Base-by-base conservation (phyloP, 257 asterid species). In the Petunia axillaris region DNA sequence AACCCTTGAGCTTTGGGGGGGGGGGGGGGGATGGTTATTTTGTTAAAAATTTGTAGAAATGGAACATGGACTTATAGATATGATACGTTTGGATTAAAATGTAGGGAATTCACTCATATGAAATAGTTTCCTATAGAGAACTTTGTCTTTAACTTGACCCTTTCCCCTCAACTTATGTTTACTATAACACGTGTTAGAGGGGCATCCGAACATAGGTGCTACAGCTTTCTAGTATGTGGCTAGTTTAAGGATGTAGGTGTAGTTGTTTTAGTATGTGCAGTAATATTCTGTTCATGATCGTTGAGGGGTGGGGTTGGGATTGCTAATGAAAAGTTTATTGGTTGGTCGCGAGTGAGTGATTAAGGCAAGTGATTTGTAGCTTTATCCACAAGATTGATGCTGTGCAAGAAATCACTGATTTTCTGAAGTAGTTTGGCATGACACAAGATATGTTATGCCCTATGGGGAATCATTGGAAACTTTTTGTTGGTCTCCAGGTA, bases 401-500 rank as follows among this genome's bases (percentile, higher is more conserved):
- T 36, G 35, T 50, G 62, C 35, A 36, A 73, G 62, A 71, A 53
- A 73, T 73, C 41, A 73, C 62, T 73, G 36, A 73, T 73, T 35
- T 70, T 50, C 78, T 50, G 78, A 11, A 50, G 50, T 36, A 48
- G 36, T 73, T 73, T 50, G 63, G 5, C 2, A 35, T 36, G 63
- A 50, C 78, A 35, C 4, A 6, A 50, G 78, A 73, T 50, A 46
- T 67, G 35, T 67, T 14, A 73, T 73, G 25, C 25, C 67, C 65
- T 65, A 40, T 35, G 50, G 46, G 76, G 71, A 46, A 71, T 80
- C 38, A 67, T 78, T 77, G 14, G 10, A 39, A 55, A 48, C 9
- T 73, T 64, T 80, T 44, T 82, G 75, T 67, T 81, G 85, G 66
- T 80, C 81, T 73, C 79, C 83, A 95, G 99, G 99, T 93, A 40